Percentiles rank a stretch among this genome's conserved stretches.
Conservation (phyloP, 768 basidiomycete species). For the Candolleomyces aberdarensis region DNA sequence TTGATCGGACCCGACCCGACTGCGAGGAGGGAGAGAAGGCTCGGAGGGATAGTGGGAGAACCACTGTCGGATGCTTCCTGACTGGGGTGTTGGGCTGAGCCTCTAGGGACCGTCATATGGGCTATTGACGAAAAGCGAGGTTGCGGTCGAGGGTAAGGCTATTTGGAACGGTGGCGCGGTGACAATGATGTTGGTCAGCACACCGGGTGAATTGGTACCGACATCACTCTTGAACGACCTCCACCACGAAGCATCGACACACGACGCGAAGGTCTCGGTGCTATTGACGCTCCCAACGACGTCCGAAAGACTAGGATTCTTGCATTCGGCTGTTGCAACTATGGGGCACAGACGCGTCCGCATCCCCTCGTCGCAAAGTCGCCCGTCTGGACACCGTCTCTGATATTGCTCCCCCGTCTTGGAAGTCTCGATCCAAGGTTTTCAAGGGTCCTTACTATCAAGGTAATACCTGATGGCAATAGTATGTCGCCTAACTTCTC, state of each 20-base stretch:
- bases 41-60: no score
- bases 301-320: constrained; percentile 46
- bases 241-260: not conserved
- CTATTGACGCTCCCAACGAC: constrained; percentile 49
- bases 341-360: constrained; percentile 39
- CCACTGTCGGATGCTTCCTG: no score
- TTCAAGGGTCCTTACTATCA: constrained; percentile 3
- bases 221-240: not conserved
- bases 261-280: constrained; percentile 21
- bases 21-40: no score
- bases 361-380: constrained; percentile 64
- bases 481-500: not conserved
- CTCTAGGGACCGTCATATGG: no score
- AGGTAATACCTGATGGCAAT: not conserved
- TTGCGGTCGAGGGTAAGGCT: no score
- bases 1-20: no score
- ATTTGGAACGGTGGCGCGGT: no score
- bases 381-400: constrained; percentile 63
- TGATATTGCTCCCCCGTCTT: constrained; percentile 60
- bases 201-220: no score
- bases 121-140: no score
- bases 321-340: constrained; percentile 33
- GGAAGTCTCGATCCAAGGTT: constrained; percentile 41
- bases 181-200: no score
- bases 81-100: no score